Conservation (phyloP, 805 yeast genomes). For the Schwanniomyces sp. region DNA sequence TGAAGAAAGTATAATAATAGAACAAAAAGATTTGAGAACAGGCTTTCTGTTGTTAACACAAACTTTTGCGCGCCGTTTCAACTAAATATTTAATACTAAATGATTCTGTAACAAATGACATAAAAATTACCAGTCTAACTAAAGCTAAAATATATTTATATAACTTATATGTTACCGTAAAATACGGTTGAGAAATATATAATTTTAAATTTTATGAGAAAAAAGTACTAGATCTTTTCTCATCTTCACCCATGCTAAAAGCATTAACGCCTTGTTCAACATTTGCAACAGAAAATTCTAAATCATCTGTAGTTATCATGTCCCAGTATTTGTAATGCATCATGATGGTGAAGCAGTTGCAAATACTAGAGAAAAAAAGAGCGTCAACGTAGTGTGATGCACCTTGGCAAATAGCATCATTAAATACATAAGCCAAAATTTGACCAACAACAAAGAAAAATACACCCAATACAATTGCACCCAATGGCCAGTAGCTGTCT, state of each 20-base stretch:
- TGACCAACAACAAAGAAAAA: conserved; percentile 84
- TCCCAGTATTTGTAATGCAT: conserved; percentile 98
- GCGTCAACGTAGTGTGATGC: conserved; percentile 91
- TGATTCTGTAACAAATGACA: too few species aligned
- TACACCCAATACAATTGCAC: conserved; percentile 71
- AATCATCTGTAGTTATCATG: conserved; percentile 89
- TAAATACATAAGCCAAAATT: conserved; percentile 68
- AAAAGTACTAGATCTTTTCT: conserved; percentile 25
- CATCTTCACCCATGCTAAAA: conserved; percentile 27
- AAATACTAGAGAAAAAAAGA: conserved; percentile 74
- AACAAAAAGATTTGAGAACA: neutral
- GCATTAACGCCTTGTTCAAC: conserved; percentile 38
- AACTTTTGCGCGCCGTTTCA: neutral
- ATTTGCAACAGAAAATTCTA: conserved; percentile 77
- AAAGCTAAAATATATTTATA: too few species aligned
- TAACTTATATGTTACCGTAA: too few species aligned
- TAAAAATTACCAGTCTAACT: neutral
- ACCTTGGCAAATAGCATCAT: conserved; percentile 61
- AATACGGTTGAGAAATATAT: neutral
- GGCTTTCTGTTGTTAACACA: neutral
- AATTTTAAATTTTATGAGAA: conserved; percentile 6
- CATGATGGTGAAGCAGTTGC: conserved; percentile 83
- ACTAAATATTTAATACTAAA: neutral
- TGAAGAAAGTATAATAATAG: neutral
- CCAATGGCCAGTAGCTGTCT: conserved; percentile 83